phyloP scores from a whole-genome alignment of 140 eudicot species.

The Bidens hawaiensis region DNA sequence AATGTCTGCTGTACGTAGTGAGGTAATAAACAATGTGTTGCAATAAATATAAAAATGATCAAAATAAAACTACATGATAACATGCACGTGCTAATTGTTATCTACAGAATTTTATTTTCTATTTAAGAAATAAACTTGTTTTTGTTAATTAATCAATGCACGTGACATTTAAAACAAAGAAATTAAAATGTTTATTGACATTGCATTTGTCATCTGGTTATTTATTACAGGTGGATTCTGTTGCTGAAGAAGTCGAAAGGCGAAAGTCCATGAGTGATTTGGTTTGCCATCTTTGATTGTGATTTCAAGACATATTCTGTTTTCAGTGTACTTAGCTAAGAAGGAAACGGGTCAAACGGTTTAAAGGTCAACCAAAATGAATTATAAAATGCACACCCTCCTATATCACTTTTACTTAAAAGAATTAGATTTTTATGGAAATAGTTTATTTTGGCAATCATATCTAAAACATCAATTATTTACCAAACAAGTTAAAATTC shows the following conservation, averaged over 20 bases:
- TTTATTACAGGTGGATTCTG: conserved; percentile 68
- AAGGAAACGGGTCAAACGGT: background rate
- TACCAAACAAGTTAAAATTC: background rate
- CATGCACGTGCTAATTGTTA: background rate
- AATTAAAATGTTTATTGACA: conserved; percentile 4
- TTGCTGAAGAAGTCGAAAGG: conserved; percentile 83
- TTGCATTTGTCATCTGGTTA: conserved; percentile 2
- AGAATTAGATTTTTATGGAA: background rate
- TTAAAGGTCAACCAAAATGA: background rate
- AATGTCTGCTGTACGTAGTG: conserved; percentile 61
- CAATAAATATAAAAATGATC: background rate
- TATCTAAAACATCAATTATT: background rate
- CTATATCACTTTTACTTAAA: background rate
- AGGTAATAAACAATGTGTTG: conserved; percentile 43
- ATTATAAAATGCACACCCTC: background rate
- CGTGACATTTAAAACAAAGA: background rate
- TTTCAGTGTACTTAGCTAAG: background rate
- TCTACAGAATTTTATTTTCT: background rate
- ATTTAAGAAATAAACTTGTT: background rate
- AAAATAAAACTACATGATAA: background rate
- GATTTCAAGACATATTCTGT: background rate
- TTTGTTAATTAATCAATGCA: conserved; percentile 5
- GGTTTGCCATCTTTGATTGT: conserved; percentile 40
- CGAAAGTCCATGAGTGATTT: conserved; percentile 58
- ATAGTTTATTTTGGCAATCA: background rate